Percentiles rank a stretch among this genome's conserved stretches.
phyloP scores from a whole-genome alignment of 2,329 filamentous ascomycete species.

The Aspergillus ustus region DNA sequence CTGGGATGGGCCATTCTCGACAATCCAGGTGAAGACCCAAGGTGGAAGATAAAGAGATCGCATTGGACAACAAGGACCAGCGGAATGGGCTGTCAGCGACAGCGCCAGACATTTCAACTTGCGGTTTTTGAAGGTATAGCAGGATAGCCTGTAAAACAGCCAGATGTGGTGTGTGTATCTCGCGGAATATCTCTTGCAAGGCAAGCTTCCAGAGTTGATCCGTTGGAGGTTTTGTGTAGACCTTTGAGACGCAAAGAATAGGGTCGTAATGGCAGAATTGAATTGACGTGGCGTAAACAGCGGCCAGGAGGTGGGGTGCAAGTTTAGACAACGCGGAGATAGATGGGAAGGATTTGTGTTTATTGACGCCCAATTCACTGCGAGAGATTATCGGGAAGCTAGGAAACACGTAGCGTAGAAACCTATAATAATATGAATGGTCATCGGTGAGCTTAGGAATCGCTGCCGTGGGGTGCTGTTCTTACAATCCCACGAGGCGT shows the following conservation, averaged over 20 bases:
- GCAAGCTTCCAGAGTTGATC: slow-evolving; percentile 28
- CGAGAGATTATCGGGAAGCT: slow-evolving; percentile 30
- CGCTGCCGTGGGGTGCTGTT: not conserved
- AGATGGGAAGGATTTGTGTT: not conserved
- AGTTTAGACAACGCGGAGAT: slow-evolving; percentile 18
- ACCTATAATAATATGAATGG: slow-evolving; percentile 14
- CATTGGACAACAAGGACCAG: slow-evolving; percentile 36
- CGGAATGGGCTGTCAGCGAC: slow-evolving; percentile 33
- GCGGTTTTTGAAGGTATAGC: slow-evolving; percentile 30
- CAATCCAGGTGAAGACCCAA: slow-evolving; percentile 38
- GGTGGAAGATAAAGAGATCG: slow-evolving; percentile 33
- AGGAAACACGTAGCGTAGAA: slow-evolving; percentile 29
- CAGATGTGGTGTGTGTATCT: slow-evolving; percentile 32
- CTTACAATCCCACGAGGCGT: slow-evolving; percentile 22
- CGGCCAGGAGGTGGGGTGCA: slow-evolving; percentile 30
- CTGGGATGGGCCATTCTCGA: slow-evolving; percentile 34
- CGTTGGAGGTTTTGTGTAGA: slow-evolving; percentile 22
- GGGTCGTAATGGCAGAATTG: slow-evolving; percentile 31
- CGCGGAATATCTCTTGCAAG: slow-evolving; percentile 24
- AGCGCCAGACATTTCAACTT: slow-evolving; percentile 20
- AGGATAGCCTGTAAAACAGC: slow-evolving; percentile 31
- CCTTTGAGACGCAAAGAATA: slow-evolving; percentile 23
- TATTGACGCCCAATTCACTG: slow-evolving; percentile 21
- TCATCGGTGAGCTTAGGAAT: too few relatives aligned
- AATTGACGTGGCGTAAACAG: slow-evolving; percentile 32